Base-by-base conservation (phyloP, 1,284 basidiomycete genomes). In the Mycena citricolor region DNA sequence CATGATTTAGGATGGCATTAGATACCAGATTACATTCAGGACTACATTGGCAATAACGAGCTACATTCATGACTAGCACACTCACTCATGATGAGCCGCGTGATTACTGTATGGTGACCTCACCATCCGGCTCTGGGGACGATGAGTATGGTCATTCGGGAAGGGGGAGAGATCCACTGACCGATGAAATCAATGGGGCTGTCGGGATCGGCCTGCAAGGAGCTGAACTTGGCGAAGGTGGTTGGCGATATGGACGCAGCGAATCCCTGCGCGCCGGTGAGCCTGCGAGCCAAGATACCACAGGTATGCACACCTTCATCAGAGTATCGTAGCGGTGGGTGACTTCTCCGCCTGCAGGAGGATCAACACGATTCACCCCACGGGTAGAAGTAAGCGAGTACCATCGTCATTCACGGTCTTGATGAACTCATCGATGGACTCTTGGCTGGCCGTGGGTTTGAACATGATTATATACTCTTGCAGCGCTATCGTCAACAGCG, bases 391-490 rank as follows among this genome's bases (percentile, higher is more conserved):
- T 30, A 23, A 22, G 22, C n/a, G 16, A 36, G 12, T 50, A 65
- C 78, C 77, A 42, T 70, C 68, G 7, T 49, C 51, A 23, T 60
- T 57, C 10, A 82, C 66, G 4, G 69, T 60, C 0, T 61, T 46
- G 2, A 58, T 67, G 48, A 73, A 75, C 42, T 74, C 55, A 28
- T 74, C 54, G 32, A 83, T 67, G 39, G 71, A 58, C 1, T 68
- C 69, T 24, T 62, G 36, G n/a, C 70, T 59, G 39, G 68, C 74
- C 32, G 47, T 42, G 8, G 73, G 61, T 57, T 81, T 81, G 67
- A 81, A 81, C n/a, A 78, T 69, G 32, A 82, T 72, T 49, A 82
- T 79, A 58, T 70, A 80, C 51, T 62, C 76, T 78, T 53, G 31
- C 16, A 37, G n/a, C 8, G 35, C 22, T 1, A 39, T 41, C 22